Conservation (phyloP, 1,139 yeast genomes). For the Suhomyces maxii region DNA sequence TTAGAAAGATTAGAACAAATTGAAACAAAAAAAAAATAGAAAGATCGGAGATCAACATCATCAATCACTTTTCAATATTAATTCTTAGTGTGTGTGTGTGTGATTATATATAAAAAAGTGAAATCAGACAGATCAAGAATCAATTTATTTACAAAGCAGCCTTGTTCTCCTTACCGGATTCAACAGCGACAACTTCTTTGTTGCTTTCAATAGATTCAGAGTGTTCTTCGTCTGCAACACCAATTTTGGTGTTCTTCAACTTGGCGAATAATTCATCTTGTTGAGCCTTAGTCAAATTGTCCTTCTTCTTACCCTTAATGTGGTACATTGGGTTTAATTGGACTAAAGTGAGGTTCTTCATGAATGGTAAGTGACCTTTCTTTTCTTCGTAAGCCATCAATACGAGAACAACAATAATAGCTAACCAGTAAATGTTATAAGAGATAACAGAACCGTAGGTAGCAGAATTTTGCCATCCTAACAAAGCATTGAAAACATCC, state of each 20-base stretch:
- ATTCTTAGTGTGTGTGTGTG: conserved; percentile 10
- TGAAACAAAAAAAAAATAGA: neutral
- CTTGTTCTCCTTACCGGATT: conserved; percentile 6
- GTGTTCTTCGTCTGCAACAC: conserved; percentile 8
- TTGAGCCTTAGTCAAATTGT: conserved; percentile 19
- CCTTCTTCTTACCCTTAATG: conserved; percentile 27
- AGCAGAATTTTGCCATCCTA: conserved; percentile 31
- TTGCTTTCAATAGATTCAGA: conserved; percentile 10
- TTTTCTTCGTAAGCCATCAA: conserved; percentile 27
- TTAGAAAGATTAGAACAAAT: neutral
- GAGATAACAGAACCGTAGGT: conserved; percentile 28
- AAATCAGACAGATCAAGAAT: neutral
- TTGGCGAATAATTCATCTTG: conserved; percentile 22
- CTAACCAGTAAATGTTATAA: conserved; percentile 26
- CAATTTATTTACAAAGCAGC: neutral
- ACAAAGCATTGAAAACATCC: conserved; percentile 84
- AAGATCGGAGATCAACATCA: neutral
- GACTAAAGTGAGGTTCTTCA: conserved; percentile 18
- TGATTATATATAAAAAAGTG: conserved; percentile 7
- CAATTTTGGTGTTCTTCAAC: conserved; percentile 17
- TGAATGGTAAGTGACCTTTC: conserved; percentile 27
- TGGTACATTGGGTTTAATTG: conserved; percentile 28
- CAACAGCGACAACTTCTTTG: conserved; percentile 9
- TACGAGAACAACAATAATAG: conserved; percentile 16
- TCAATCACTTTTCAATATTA: neutral